Evolutionary conservation across 768 basidiomycete species (phyloP), one percentile per base, ranked within the genome.

Genomic region (Xerocomellus intermedius): DNA sequence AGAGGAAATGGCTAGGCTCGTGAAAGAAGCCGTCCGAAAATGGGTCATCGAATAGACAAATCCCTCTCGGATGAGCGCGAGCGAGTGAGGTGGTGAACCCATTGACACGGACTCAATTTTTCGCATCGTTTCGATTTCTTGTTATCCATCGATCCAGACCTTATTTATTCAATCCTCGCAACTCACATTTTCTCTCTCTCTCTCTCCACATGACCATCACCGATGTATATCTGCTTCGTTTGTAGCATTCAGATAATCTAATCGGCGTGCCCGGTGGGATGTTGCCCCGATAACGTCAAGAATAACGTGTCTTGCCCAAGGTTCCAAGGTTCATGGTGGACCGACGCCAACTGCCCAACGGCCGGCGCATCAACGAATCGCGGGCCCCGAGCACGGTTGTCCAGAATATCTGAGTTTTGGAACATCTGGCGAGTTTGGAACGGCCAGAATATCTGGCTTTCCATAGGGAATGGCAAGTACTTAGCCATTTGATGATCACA

Each of bases 21-120:
- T 91, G 36, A 82, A 84, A 65, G 82, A 84, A 37, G 84, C 89
- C 26, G 81, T 90, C 32, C 82, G 86, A 49, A 87, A 89, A 63
- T 92, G 90, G 90, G 84, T 82, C 55, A 81, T 89, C 50, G 69
- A 70, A 48, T 70, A 72, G 44, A 22, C 30, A n/a, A 26, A 3
- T 7, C 12, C 5, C 14, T 2, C 17, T n/a, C 10, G 32, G 30
- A 12, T 10, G 35, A n/a, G 13, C 22, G 17, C 19, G 21, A 6
- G 12, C 19, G n/a, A 28, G 16, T 3, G 44, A 33, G 5, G 32
- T 26, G 13, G 26, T 28, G 8, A 12, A 4, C 33, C 36, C 36
- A n/a, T 37, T 17, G 30, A 51, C 39, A 42, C 17, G 39, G 44
- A 50, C 58, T 50, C 17, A 8, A 14, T 42, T 42, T 44, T 50